These are phyloP conservation scores for Trichoderma lentiforme DNA, from an alignment of 2,329 filamentous ascomycete species.

Conservation along the genomic window DNA sequence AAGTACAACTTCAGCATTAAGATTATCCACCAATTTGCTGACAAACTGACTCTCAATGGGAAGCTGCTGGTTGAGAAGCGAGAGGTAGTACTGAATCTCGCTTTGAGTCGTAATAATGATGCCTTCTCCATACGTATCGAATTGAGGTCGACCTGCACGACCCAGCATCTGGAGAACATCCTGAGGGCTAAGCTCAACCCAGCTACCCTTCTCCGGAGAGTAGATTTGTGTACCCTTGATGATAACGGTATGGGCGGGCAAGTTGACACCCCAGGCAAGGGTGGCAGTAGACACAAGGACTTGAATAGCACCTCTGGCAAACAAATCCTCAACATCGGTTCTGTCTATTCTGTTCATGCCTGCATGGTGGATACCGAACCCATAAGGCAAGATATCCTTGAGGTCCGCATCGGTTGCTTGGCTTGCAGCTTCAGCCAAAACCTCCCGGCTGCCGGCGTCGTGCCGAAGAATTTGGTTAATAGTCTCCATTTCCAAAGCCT, in stretches of 20 bases:
- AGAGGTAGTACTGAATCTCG: constrained; percentile 97
- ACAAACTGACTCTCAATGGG: constrained; percentile 97
- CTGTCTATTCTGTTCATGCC: constrained; percentile 96
- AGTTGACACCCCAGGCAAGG: constrained; percentile 97
- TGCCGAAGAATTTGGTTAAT: constrained; percentile 93
- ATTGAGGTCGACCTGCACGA: constrained; percentile 92
- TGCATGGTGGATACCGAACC: constrained; percentile 97
- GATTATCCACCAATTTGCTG: constrained; percentile 87
- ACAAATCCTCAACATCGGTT: constrained; percentile 91
- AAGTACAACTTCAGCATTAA: constrained; percentile 94
- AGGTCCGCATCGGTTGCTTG: constrained; percentile 80
- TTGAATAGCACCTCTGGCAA: constrained; percentile 85
- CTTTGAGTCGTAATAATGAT: constrained; percentile 96
- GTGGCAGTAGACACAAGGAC: constrained; percentile 97
- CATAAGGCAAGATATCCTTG: constrained; percentile 92
- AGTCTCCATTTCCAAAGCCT: constrained; percentile 93
- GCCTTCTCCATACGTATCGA: constrained; percentile 95
- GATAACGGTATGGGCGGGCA: constrained; percentile 95
- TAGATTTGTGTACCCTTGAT: constrained; percentile 99
- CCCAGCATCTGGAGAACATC: constrained; percentile 99
- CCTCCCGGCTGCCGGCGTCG: constrained; percentile 87
- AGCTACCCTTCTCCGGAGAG: constrained; percentile 96
- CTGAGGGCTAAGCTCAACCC: constrained; percentile 96
- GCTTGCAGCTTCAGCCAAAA: constrained; percentile 79
- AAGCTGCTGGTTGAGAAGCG: constrained; percentile 91